These are phyloP conservation scores for Pholiota molesta DNA, from an alignment of 768 basidiomycete genomes.

Conservation along the genomic window DNA sequence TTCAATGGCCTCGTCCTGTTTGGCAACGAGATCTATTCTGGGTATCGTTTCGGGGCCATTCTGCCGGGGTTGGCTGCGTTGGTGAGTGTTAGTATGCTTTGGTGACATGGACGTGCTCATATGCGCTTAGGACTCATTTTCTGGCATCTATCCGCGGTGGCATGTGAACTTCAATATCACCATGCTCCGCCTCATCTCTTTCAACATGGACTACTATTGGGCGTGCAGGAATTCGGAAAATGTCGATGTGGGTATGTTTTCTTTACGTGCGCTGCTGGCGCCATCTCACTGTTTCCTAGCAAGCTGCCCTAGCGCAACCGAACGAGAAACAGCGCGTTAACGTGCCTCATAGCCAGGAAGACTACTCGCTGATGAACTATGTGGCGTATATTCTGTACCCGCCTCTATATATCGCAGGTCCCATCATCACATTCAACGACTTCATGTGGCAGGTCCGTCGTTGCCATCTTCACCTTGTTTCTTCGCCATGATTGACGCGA, in stretches of 20 bases:
- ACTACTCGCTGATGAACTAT: slow-evolving; percentile 75
- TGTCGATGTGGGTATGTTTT: slow-evolving; percentile 43
- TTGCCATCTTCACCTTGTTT: slow-evolving; percentile 4
- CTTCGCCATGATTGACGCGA: background rate
- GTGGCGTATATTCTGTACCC: slow-evolving; percentile 88
- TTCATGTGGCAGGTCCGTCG: slow-evolving; percentile 86
- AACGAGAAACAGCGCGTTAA: slow-evolving; percentile 64
- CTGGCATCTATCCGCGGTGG: slow-evolving; percentile 90
- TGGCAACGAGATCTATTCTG: slow-evolving; percentile 71
- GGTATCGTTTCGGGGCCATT: slow-evolving; percentile 69
- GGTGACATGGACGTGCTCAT: background rate
- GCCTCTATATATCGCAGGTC: slow-evolving; percentile 94
- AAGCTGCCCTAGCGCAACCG: slow-evolving; percentile 26
- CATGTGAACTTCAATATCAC: slow-evolving; percentile 95
- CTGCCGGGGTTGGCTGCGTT: slow-evolving; percentile 57
- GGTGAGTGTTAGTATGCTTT: slow-evolving; percentile 46
- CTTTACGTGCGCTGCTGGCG: background rate
- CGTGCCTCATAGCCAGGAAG: slow-evolving; percentile 52
- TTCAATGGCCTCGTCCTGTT: slow-evolving; percentile 80
- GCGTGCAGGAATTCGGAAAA: slow-evolving; percentile 47
- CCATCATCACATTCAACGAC: slow-evolving; percentile 95
- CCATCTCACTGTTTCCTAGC: background rate
- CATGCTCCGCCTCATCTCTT: slow-evolving; percentile 91
- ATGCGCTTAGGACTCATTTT: slow-evolving; percentile 55
- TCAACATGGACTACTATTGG: slow-evolving; percentile 94